These are phyloP conservation scores for Lepidium africanum DNA, from an alignment of 345 rosid species.

Conservation along the genomic window DNA sequence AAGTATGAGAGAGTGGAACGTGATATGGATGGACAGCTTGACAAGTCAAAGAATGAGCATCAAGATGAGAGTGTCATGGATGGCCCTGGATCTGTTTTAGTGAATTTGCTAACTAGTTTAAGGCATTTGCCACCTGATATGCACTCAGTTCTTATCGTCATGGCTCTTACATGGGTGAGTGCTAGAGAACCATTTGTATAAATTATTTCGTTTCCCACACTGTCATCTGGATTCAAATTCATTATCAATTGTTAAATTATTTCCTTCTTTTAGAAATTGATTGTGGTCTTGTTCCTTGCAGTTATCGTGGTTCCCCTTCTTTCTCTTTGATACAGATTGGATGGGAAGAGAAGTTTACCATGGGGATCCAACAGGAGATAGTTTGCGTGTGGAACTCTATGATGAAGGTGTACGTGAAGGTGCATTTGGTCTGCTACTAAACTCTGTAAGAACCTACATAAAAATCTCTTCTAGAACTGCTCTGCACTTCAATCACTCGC, in stretches of 20 bases:
- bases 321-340: conserved; percentile 98
- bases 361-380: conserved; percentile 73
- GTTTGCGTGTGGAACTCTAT: conserved; percentile 48
- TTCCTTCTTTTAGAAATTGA: not conserved
- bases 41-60: conserved; percentile 33
- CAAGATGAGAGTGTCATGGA: conserved; percentile 48
- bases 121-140: conserved; percentile 91
- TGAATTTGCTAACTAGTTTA: conserved; percentile 87
- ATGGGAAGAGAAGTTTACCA: conserved; percentile 99
- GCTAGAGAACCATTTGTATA: not conserved
- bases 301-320: conserved; percentile 98
- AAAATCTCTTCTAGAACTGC: not conserved
- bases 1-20: conserved; percentile 34
- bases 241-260: not conserved
- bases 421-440: conserved; percentile 98
- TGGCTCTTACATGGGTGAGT: conserved; percentile 97
- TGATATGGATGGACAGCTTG: conserved; percentile 29
- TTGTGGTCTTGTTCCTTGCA: conserved; percentile 34
- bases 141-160: conserved; percentile 86
- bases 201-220: not conserved
- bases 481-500: not conserved
- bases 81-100: conserved; percentile 89
- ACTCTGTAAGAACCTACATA: conserved; percentile 72
- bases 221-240: not conserved
- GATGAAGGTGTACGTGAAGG: conserved; percentile 94